Evolutionary conservation across 202 grass and related monocot genomes (phyloP).

Genomic region (Alloteropsis angusta): DNA sequence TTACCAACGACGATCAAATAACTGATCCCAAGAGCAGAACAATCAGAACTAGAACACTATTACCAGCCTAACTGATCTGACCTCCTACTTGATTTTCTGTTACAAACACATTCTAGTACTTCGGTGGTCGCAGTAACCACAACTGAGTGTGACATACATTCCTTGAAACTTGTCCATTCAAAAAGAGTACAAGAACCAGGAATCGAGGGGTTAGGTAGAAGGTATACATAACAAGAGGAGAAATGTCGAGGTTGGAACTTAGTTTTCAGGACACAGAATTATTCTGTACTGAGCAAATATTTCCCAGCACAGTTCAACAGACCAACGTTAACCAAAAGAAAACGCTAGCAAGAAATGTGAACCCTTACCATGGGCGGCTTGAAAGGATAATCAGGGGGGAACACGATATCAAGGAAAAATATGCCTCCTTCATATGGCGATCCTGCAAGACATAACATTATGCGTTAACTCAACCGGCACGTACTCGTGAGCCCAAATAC

Average conservation of each 20-base stretch:
- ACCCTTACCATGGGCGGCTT: slow-evolving; percentile 67
- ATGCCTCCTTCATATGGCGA: slow-evolving; percentile 93
- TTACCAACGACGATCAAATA: not conserved
- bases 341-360: not conserved
- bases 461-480: not conserved
- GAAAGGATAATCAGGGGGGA: slow-evolving; percentile 88
- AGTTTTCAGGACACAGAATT: not conserved
- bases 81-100: not conserved
- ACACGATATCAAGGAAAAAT: slow-evolving; percentile 87
- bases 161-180: slow-evolving; percentile 15
- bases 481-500: not conserved
- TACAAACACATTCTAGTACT: not conserved
- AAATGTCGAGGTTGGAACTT: not conserved
- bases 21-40: not conserved
- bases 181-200: not conserved
- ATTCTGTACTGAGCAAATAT: not conserved
- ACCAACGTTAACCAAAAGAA: not conserved
- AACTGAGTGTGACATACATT: slow-evolving; percentile 11
- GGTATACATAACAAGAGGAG: not conserved
- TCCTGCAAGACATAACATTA: slow-evolving; percentile 36
- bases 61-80: not conserved
- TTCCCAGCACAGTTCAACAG: not conserved
- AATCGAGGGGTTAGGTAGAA: slow-evolving; percentile 8
- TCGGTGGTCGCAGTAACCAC: not conserved
- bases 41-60: not conserved